These are phyloP conservation scores for Schoenoplectus tabernaemontani DNA, from an alignment of 202 grass and related monocot species.

Conservation along the genomic window DNA sequence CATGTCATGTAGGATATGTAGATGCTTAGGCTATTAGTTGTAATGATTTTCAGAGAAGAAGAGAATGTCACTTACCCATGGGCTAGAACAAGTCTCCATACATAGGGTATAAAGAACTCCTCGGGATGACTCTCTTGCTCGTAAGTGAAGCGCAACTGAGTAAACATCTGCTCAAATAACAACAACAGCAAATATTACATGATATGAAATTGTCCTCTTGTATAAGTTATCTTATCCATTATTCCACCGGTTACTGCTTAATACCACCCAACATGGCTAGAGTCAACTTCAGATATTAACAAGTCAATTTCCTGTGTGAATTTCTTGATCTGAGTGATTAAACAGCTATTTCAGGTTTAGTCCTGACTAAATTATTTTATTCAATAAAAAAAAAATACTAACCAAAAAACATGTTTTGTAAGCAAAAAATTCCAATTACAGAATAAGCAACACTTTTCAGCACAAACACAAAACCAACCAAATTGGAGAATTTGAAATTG, in stretches of 20 bases:
- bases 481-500: neutral
- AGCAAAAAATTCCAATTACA: neutral
- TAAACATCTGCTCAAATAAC: conserved; percentile 87
- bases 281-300: neutral
- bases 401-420: neutral
- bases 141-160: conserved; percentile 92
- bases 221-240: conserved; percentile 23
- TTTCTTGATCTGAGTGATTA: neutral
- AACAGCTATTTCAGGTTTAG: neutral
- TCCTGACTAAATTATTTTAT: neutral
- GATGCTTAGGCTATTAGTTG: no score
- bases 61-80: conserved; percentile 46
- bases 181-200: neutral
- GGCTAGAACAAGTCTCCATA: conserved; percentile 83
- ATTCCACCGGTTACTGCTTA: conserved; percentile 9
- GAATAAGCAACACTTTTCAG: neutral
- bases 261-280: neutral
- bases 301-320: neutral
- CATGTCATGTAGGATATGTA: neutral
- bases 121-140: conserved; percentile 99
- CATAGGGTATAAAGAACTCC: conserved; percentile 99
- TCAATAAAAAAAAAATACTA: neutral
- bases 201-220: neutral
- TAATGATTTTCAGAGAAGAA: conserved; percentile 6
- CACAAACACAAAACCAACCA: neutral